These are phyloP conservation scores for Lachnellula suecica DNA, from an alignment of 2,329 filamentous ascomycete species.

Conservation along the genomic window DNA sequence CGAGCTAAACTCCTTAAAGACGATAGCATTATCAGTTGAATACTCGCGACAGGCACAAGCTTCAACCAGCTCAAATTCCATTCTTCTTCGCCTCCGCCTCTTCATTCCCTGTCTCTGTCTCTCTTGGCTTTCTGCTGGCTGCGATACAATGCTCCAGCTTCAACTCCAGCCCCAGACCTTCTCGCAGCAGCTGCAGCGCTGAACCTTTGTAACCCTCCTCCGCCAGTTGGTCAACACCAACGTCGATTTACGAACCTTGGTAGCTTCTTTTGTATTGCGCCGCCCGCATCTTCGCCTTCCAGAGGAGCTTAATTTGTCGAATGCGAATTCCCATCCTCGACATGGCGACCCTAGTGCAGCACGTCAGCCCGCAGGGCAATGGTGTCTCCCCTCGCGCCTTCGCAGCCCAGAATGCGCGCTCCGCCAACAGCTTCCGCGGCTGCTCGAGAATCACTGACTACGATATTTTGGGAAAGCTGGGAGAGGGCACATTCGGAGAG, in stretches of 20 bases:
- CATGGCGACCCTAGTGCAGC: conserved; percentile 23
- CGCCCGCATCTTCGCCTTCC: not conserved
- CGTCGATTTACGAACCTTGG: not conserved
- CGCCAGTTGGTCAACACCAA: not conserved
- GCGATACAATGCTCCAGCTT: not conserved
- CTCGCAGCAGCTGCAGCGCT: not conserved
- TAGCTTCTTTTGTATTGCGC: not conserved
- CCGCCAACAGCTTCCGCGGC: conserved; percentile 68
- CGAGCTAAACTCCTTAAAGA: not conserved
- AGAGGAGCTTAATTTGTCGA: not conserved
- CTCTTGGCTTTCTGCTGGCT: not conserved
- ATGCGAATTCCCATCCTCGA: not conserved
- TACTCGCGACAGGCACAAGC: too few species aligned
- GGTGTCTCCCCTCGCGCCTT: conserved; percentile 53
- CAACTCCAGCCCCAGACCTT: too few species aligned
- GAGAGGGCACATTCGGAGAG: conserved; percentile 96
- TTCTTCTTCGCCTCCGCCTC: too few species aligned
- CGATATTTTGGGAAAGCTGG: conserved; percentile 78
- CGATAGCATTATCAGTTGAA: too few species aligned
- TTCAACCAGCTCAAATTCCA: too few species aligned
- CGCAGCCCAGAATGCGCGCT: conserved; percentile 49
- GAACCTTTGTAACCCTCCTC: not conserved
- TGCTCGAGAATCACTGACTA: conserved; percentile 84
- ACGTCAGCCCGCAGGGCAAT: conserved; percentile 21
- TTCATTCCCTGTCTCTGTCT: not conserved